phyloP scores from a whole-genome alignment of 75 land plant species.

The Ceratopteris richardii region DNA sequence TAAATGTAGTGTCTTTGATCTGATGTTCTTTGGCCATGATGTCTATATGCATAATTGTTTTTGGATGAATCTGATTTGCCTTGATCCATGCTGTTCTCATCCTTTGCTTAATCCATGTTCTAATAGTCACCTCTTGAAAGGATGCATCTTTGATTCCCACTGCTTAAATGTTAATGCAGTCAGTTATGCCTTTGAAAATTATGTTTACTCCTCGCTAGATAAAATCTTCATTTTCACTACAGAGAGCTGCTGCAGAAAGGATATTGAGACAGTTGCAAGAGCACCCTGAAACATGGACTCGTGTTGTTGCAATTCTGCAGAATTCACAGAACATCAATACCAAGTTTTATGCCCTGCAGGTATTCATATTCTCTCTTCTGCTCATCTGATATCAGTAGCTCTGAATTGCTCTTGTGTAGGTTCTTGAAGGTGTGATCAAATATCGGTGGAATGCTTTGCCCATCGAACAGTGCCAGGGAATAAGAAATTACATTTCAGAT shows the following conservation, averaged over 20 bases:
- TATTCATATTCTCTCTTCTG: constrained; percentile 10
- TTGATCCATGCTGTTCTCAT: too few relatives aligned
- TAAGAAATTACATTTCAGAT: constrained; percentile 95
- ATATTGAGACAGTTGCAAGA: constrained; percentile 86
- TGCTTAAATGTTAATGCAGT: too few relatives aligned
- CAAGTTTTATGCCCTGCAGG: constrained; percentile 97
- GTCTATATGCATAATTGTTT: too few relatives aligned
- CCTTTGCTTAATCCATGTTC: too few relatives aligned
- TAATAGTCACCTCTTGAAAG: too few relatives aligned
- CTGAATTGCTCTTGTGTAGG: constrained; percentile 32
- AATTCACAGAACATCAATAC: constrained; percentile 78
- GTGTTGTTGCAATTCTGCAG: constrained; percentile 89
- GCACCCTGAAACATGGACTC: constrained; percentile 95
- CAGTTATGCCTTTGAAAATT: too few relatives aligned
- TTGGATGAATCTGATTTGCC: too few relatives aligned
- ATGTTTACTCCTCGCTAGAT: too few relatives aligned
- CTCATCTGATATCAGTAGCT: not conserved
- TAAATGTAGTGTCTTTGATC: too few relatives aligned
- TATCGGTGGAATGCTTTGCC: constrained; percentile 98
- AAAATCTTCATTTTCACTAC: constrained; percentile 16
- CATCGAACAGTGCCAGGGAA: constrained; percentile 90
- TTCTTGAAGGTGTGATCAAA: constrained; percentile 90
- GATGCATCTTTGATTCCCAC: too few relatives aligned
- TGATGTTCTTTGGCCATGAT: too few relatives aligned
- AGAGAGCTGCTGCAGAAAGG: constrained; percentile 96